Base-by-base conservation (phyloP, 139 green algal species). In the Chlamydomonas sp. region DNA sequence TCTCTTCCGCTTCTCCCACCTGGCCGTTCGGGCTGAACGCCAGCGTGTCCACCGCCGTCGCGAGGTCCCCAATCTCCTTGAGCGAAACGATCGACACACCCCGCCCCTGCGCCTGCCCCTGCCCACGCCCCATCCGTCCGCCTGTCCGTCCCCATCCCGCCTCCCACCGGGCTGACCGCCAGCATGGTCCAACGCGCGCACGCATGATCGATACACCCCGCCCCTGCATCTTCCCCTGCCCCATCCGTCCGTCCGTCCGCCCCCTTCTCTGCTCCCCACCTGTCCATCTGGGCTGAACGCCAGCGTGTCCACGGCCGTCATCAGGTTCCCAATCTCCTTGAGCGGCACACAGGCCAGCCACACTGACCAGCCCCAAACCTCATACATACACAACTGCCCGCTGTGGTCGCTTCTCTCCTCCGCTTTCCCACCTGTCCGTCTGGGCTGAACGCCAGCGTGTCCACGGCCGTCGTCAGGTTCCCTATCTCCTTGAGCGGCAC, bases 391-490 rank as follows among this genome's bases (percentile, higher is more conserved):
- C 43, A 13, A 54, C 20, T 54, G 43, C 13, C 13, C 43, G 16
- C 43, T n/a, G n/a, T 20, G 16, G 16, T 26, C 43, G 16, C 43
- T 54, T 20, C 13, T 54, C 20, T 54, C 16, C 20, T 26, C 43
- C 43, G 20, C 43, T 20, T n/a, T n/a, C n/a, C n/a, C n/a, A 87
- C 76, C 77, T 90, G 84, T 0, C 65, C 73, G 73, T 97, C 90
- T 16, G 81, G 82, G 68, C 78, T 95, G 73, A 96, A 98, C 1
- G 54, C 43, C 63, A 98, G 76, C 1, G 48, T 85, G 81, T 98
- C 92, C 0, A 90, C 73, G 0, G 69, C 69, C 4, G 93, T 98
- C 0, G 85, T 92, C 2, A 98, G 79, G 69, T 97, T 95, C 71
- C 90, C 85, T n/a, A 95, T 70, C 5, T 78, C 76, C 49, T 85